Conservation (phyloP, 768 basidiomycete species). For the Udeniomyces megalosporus region DNA sequence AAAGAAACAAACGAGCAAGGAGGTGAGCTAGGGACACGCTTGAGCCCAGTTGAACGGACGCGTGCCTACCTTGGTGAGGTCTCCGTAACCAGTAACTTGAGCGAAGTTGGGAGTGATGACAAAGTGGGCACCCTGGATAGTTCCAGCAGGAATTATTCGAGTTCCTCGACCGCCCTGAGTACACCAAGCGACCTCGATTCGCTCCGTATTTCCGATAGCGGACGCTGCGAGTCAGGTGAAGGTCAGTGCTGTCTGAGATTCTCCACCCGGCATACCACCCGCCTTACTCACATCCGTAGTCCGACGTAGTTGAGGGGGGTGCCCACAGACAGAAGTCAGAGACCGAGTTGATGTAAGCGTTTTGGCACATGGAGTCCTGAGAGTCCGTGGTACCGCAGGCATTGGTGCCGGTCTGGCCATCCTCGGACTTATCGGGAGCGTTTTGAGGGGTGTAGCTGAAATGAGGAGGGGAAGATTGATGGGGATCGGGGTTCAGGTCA, state of each 20-base stretch:
- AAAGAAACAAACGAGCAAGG: too few relatives aligned
- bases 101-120: slow-evolving; percentile 21
- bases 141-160: slow-evolving; percentile 19
- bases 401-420: slow-evolving; percentile 13
- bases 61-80: slow-evolving; percentile 50
- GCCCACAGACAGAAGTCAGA: slow-evolving; percentile 15
- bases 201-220: slow-evolving; percentile 51
- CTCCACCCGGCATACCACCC: too few relatives aligned
- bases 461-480: too few relatives aligned
- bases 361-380: slow-evolving; percentile 6
- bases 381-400: not conserved
- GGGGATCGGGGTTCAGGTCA: too few relatives aligned
- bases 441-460: not conserved
- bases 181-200: slow-evolving; percentile 54
- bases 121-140: slow-evolving; percentile 23
- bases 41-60: too few relatives aligned
- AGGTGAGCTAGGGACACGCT: too few relatives aligned
- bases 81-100: slow-evolving; percentile 42
- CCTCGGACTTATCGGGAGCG: not conserved
- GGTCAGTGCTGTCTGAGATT: too few relatives aligned
- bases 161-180: slow-evolving; percentile 35
- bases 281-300: slow-evolving; percentile 18
- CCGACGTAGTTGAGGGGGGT: slow-evolving; percentile 14
- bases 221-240: too few relatives aligned
- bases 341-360: slow-evolving; percentile 19